Conservation (phyloP, 352 stramenopile genomes). For the Phytophthora quininea region DNA sequence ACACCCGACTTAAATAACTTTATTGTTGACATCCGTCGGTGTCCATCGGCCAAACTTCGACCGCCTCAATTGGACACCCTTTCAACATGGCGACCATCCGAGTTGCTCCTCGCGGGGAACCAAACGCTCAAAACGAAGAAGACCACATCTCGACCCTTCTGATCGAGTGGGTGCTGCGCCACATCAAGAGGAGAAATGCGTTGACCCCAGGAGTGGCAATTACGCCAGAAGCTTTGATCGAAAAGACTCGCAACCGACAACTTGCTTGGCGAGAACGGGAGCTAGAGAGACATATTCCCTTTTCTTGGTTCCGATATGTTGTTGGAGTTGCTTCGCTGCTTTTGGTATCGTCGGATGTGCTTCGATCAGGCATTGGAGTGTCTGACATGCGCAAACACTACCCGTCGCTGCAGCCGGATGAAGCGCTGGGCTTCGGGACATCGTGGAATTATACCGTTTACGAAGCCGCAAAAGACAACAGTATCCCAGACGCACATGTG, state of each 20-base stretch:
- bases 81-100: slow-evolving; percentile 11
- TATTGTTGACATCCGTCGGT: too few species aligned
- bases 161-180: slow-evolving; percentile 7
- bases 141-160: neutral
- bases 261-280: slow-evolving; percentile 15
- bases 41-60: too few species aligned
- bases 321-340: slow-evolving; percentile 24
- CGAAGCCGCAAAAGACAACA: slow-evolving; percentile 6
- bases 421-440: slow-evolving; percentile 29
- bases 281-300: slow-evolving; percentile 23
- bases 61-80: too few species aligned
- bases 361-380: slow-evolving; percentile 33
- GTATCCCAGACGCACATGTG: slow-evolving; percentile 5
- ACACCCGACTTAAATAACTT: too few species aligned
- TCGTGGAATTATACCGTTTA: slow-evolving; percentile 44
- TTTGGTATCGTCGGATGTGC: slow-evolving; percentile 42
- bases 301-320: slow-evolving; percentile 30
- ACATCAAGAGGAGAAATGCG: slow-evolving; percentile 5
- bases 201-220: neutral
- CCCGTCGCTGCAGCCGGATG: slow-evolving; percentile 35
- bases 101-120: slow-evolving; percentile 2
- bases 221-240: slow-evolving; percentile 9
- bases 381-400: slow-evolving; percentile 11
- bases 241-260: slow-evolving; percentile 13
- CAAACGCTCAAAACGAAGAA: neutral